Base-by-base conservation (phyloP, 1,139 yeast genomes). In the Cylindricascospora bacillispora region DNA sequence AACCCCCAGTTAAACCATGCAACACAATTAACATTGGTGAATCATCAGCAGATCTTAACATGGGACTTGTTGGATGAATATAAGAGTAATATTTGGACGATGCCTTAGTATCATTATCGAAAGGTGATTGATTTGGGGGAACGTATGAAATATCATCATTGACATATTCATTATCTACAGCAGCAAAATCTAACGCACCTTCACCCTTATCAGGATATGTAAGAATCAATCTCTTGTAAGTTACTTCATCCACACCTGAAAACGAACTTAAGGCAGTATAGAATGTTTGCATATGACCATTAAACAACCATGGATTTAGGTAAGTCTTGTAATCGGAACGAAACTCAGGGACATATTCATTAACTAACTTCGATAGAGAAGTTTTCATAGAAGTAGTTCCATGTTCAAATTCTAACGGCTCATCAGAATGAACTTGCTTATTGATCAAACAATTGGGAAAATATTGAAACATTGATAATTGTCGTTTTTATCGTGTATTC, bases 271-370 rank as follows among this genome's bases (percentile, higher is more conserved):
- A 20, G 3, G 52, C 49, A 24, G 77, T 67, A 43, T 73, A 70
- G 25, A 74, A 41, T 1, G 86, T 76, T 54, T 81, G 93, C 27
- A 80, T 54, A 20, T 73, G 62, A 12, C 92, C 89, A 44, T 70
- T 76, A 50, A 72, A 69, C 27, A 76, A 55, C 10, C 60, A 51
- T 3, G 85, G 83, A 38, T 67, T 63, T 44, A 76, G 60, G 58
- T 62, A 60, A 40, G 67, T 63, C 44, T 59, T 56, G 22, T 60
- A 45, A 5, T 59, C 57, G 18, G 60, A 50, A 1, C 45, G 39
- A 17, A 67, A 58, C 32, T 60, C 63, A 3, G 73, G 70, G 4
- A 66, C 59, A 30, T 41, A 32, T 5, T 54, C 42, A 22, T 51
- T 47, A 12, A 70, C 44, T 15, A 54, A 33, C n/a, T 41, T 28